Percentiles rank a stretch among this genome's conserved stretches.
These are phyloP conservation scores for Candida multigemmis DNA, from an alignment of 805 yeast genomes.

Conservation along the genomic window DNA sequence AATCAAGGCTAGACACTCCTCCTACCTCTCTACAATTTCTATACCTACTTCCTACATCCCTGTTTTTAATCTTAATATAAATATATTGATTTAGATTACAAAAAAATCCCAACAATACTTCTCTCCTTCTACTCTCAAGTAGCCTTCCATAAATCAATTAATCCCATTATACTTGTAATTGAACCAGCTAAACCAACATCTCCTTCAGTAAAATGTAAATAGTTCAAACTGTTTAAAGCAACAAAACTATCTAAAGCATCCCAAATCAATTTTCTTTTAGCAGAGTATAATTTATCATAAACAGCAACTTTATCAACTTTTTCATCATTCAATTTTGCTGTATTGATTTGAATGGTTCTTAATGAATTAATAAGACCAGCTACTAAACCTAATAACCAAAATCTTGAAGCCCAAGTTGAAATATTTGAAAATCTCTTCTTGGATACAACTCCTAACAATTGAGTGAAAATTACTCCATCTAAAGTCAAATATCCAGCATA, in stretches of 20 bases:
- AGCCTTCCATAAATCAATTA: slow-evolving; percentile 60
- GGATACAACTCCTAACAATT: slow-evolving; percentile 48
- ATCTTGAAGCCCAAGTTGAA: slow-evolving; percentile 53
- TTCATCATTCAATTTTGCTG: slow-evolving; percentile 23
- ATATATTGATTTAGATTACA: slow-evolving; percentile 1
- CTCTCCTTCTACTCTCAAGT: slow-evolving; percentile 11
- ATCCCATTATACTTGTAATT: slow-evolving; percentile 70
- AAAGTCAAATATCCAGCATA: slow-evolving; percentile 55
- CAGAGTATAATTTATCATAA: slow-evolving; percentile 34
- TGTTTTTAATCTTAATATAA: not conserved
- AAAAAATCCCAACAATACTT: not conserved
- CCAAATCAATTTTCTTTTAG: slow-evolving; percentile 63
- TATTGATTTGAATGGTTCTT: slow-evolving; percentile 40
- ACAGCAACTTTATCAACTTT: slow-evolving; percentile 27
- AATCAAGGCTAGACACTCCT: not conserved
- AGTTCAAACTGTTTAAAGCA: slow-evolving; percentile 60
- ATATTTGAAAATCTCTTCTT: slow-evolving; percentile 36
- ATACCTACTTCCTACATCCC: not conserved
- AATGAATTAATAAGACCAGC: slow-evolving; percentile 54
- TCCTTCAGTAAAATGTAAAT: slow-evolving; percentile 63
- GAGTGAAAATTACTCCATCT: slow-evolving; percentile 57
- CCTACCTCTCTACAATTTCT: not conserved
- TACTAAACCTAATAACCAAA: slow-evolving; percentile 69
- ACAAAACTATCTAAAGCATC: slow-evolving; percentile 68
- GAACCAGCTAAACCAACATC: slow-evolving; percentile 79